Evolutionary conservation across 2,329 filamentous ascomycete genomes (phyloP), one percentile per base, ranked within the genome.

Genomic region (Talaromyces verruculosus): DNA sequence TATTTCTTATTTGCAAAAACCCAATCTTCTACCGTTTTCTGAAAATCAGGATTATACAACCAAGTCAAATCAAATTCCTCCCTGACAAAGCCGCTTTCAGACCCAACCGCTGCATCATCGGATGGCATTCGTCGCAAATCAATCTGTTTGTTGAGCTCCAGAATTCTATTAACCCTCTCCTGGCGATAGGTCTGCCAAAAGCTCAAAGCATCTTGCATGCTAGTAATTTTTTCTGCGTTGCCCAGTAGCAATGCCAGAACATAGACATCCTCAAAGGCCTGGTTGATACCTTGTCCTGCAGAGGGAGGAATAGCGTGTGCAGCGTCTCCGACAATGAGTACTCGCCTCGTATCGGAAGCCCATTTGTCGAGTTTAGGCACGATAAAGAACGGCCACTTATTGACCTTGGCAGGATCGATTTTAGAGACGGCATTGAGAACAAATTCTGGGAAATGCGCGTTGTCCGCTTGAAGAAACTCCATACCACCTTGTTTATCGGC

Each of bases 261-360:
- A 62, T 81, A 82, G 0, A 81, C 79, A 66, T 87, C 84, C 67
- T 86, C 84, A 65, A 89, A 84, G 1, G 83, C 85, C 70, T 88
- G 82, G 1, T 84, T 85, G 0, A 84, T 83, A 2, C 87, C 87
- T 1, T 86, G 82, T 0, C 86, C 87, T 49, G 87, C 84, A 45
- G 86, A 84, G 0, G 87, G 87, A 0, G 86, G 84, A 35, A 84
- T 84, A 0, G 86, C 86, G 71, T 89, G 87, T 0, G 87, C 88
- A 0, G 87, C 86, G 70, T 90, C 87, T 15, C 87, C 88, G 0
- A 87, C 74, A 39, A 86, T 79, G 2, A 84, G 71, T 4, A 84
- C 79, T 0, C 78, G 73, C 5, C 33, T 35, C 15, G 47, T 33
- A 15, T 53, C 43, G 5, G 49, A 59, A 11, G 61, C 51, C 65